Conservation (phyloP, 805 yeast genomes). For the Starmerella apicola region DNA sequence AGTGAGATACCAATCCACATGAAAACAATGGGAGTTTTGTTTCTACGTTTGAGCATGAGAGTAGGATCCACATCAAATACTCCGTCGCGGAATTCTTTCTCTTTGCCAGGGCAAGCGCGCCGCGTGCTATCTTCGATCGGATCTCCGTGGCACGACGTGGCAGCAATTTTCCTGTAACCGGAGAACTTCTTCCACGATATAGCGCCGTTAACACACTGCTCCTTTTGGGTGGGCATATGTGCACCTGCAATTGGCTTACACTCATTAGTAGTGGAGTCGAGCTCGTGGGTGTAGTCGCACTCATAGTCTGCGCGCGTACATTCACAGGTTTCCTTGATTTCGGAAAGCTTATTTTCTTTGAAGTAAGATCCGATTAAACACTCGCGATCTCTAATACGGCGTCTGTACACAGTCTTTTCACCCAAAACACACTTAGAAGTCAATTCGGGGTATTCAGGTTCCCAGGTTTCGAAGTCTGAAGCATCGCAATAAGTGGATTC, state of each 20-base stretch:
- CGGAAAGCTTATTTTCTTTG: constrained; percentile 33
- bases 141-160: constrained; percentile 69
- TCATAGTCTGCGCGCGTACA: constrained; percentile 84
- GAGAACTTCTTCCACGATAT: constrained; percentile 62
- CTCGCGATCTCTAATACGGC: constrained; percentile 45
- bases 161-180: constrained; percentile 77
- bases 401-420: constrained; percentile 47
- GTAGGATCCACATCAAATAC: background rate
- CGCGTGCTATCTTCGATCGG: constrained; percentile 53
- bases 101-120: constrained; percentile 80
- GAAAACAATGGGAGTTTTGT: background rate
- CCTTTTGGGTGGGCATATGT: constrained; percentile 35
- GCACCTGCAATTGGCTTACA: constrained; percentile 74
- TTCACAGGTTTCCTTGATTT: constrained; percentile 52
- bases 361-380: constrained; percentile 40
- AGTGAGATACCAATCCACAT: too few species aligned
- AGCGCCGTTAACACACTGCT: constrained; percentile 31
- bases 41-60: background rate
- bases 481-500: constrained; percentile 48
- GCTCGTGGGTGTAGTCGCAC: constrained; percentile 77
- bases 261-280: constrained; percentile 57
- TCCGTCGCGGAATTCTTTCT: constrained; percentile 40
- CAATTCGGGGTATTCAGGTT: constrained; percentile 44
- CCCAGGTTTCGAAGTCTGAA: constrained; percentile 54
- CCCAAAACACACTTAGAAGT: constrained; percentile 49